Evolutionary conservation across 495 filamentous ascomycete genomes (phyloP).

Genomic region (Xanthoparmelia taractica): DNA sequence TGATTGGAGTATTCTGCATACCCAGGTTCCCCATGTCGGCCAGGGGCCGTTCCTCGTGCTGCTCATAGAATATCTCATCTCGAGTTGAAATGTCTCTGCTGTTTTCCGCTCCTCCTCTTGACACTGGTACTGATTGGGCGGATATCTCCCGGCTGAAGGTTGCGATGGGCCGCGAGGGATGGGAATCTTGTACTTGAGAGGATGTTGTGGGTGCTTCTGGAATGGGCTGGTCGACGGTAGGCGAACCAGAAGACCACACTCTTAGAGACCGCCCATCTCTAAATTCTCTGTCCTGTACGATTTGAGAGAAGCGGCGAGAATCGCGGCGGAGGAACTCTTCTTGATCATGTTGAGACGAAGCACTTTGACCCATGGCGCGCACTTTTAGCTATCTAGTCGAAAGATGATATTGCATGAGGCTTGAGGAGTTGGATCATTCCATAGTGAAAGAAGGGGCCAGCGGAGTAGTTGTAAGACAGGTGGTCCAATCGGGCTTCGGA

Average conservation of each 20-base stretch:
- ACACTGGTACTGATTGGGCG: slow-evolving; percentile 24
- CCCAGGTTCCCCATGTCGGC: slow-evolving; percentile 25
- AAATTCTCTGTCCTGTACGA: slow-evolving; percentile 15
- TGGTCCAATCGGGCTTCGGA: neutral
- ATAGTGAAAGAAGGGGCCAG: neutral
- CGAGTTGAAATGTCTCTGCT: slow-evolving; percentile 20
- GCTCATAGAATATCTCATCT: slow-evolving; percentile 27
- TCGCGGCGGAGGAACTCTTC: slow-evolving; percentile 21
- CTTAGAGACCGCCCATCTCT: slow-evolving; percentile 1
- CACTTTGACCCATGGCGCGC: slow-evolving; percentile 26
- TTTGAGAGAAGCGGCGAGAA: slow-evolving; percentile 22
- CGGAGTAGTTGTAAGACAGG: neutral
- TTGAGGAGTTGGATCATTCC: neutral
- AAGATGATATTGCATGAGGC: neutral
- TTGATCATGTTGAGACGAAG: slow-evolving; percentile 21
- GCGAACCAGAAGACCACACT: slow-evolving; percentile 1
- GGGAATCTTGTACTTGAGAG: slow-evolving; percentile 15
- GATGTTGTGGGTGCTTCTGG: neutral
- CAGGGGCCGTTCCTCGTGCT: slow-evolving; percentile 26
- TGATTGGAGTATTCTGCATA: slow-evolving; percentile 26
- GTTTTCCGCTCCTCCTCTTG: slow-evolving; percentile 3
- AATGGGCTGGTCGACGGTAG: neutral
- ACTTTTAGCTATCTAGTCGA: slow-evolving; percentile 4
- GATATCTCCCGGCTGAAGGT: slow-evolving; percentile 29
- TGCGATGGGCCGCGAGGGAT: slow-evolving; percentile 22